A percentile compares a stretch with the other conserved stretches of the same genome.
Conservation (phyloP, 345 rosid genomes). For the Jatropha curcas region DNA sequence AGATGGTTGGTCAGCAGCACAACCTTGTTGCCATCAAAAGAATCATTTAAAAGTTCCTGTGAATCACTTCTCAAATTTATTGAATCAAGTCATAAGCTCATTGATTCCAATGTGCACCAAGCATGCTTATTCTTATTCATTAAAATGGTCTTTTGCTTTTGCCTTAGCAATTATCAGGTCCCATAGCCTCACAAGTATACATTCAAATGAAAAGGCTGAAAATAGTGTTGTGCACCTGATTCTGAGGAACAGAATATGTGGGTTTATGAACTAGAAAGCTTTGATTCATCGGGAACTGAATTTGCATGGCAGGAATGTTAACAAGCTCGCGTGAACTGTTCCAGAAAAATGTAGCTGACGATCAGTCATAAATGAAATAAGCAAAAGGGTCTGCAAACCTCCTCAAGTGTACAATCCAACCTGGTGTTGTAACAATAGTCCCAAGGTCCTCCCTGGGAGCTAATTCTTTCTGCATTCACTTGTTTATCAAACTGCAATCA, state of each 20-base stretch:
- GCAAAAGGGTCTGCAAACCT: slow-evolving; percentile 1
- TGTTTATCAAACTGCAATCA: slow-evolving; percentile 39
- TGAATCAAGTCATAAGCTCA: neutral
- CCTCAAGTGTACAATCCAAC: slow-evolving; percentile 21
- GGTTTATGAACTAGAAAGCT: slow-evolving; percentile 36
- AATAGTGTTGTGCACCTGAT: slow-evolving; percentile 24
- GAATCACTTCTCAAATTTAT: neutral
- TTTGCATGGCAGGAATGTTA: slow-evolving; percentile 32
- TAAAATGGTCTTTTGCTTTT: too few species aligned
- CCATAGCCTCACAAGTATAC: neutral
- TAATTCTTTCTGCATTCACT: slow-evolving; percentile 31
- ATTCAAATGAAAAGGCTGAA: slow-evolving; percentile 1
- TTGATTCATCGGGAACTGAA: slow-evolving; percentile 30
- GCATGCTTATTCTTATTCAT: neutral
- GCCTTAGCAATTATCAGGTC: neutral
- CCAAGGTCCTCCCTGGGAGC: slow-evolving; percentile 27
- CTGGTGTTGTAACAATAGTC: slow-evolving; percentile 43
- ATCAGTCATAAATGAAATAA: slow-evolving; percentile 14
- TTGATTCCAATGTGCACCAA: neutral
- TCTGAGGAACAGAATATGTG: slow-evolving; percentile 25
- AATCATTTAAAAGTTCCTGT: neutral
- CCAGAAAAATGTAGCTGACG: slow-evolving; percentile 1
- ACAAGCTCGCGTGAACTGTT: slow-evolving; percentile 24
- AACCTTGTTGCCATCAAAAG: neutral
- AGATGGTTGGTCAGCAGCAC: neutral